These are phyloP conservation scores for Mycena olivaceomarginata DNA, from an alignment of 768 basidiomycete genomes.

Conservation along the genomic window DNA sequence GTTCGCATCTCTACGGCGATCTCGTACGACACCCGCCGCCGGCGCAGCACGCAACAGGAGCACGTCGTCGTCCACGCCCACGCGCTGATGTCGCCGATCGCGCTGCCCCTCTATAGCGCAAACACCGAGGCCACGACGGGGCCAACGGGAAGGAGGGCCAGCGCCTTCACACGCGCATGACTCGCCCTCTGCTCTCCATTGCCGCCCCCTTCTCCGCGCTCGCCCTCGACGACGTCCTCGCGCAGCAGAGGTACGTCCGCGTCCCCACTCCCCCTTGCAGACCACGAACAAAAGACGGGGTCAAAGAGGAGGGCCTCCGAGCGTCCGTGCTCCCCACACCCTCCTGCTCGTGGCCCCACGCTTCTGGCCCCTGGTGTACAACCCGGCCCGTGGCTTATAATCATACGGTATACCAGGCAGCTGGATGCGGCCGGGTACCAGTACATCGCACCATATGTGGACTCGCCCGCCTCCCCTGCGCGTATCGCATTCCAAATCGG, in stretches of 20 bases:
- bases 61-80: background rate
- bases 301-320: background rate
- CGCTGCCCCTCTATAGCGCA: background rate
- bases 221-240: background rate
- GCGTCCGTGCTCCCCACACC: too few relatives aligned
- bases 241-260: background rate
- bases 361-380: too few relatives aligned
- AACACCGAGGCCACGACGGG: background rate
- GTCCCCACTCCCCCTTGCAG: background rate
- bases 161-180: conserved; percentile 6
- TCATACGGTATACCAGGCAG: background rate
- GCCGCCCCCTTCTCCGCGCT: background rate
- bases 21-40: background rate
- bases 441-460: background rate
- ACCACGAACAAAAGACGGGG: background rate
- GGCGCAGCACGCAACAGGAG: background rate
- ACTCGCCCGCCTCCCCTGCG: background rate
- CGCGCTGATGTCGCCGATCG: background rate
- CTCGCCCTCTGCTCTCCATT: conserved; percentile 4
- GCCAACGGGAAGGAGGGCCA: background rate
- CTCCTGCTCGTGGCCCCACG: conserved; percentile 1
- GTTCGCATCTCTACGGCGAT: background rate
- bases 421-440: too few relatives aligned
- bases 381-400: background rate
- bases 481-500: background rate